Base-by-base conservation (phyloP, 2,329 filamentous ascomycete species). In the Fonsecaea pedrosoi region DNA sequence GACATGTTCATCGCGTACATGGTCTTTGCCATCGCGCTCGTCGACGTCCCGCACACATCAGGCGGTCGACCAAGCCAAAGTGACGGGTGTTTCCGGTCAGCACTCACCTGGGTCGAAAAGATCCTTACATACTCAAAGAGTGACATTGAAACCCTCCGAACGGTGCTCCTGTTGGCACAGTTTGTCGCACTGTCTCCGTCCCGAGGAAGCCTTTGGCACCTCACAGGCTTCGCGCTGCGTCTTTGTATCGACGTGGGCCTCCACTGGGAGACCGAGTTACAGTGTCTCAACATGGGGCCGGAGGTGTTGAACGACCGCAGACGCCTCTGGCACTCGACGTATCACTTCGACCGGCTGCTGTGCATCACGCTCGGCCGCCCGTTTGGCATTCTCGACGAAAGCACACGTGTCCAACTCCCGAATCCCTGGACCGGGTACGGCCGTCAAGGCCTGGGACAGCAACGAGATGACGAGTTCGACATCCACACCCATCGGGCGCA, bases 321-420 rank as follows among this genome's bases (percentile, higher is more conserved):
- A 21, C 72, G 75, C 9, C 62, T 76, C 15, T 66, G 64, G 64
- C 37, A 66, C 18, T 62, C 34, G 12, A 66, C 80, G 4, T 81
- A 81, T 65, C 80, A 80, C 15, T 73, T 81, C 4, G 79, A 81
- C 60, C 76, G 79, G 18, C 73, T 80, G 34, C 78, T 80, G 48
- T 77, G 79, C 1, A 77, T 77, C 45, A 81, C 79, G 0, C 67
- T 81, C 0, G 77, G 77, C 12, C 76, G 79, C 38, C 79, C 79
- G 3, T 68, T 81, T 30, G 78, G 78, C 2, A 77, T 81, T 54
- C 74, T 79, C 4, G 79, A 81, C 63, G 58, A 66, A 42, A 66
- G 64, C 64, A 62, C 34, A 18, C 59, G 37, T 73, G 71, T 65
- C 73, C 69, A 62, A 64, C 75, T 57, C 64, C 74, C 57, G 74